Conservation (phyloP, 441 rosid genomes). For the Pelargonium citronellum region DNA sequence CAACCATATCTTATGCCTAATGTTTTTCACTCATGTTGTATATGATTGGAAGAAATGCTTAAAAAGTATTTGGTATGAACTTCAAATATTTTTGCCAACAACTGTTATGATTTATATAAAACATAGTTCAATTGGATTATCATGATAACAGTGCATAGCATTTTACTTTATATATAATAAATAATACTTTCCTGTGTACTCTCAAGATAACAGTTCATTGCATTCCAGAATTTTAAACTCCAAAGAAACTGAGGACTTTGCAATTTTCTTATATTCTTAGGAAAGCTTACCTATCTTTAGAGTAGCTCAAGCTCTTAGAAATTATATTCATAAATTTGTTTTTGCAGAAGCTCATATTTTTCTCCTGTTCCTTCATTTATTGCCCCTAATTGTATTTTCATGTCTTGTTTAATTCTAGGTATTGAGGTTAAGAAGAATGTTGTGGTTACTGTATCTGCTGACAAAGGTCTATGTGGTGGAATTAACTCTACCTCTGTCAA, state of each 20-base stretch:
- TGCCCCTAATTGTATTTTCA: neutral
- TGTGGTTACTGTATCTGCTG: conserved; percentile 76
- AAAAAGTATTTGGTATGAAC: no score
- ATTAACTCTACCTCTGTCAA: conserved; percentile 90
- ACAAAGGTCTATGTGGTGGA: conserved; percentile 98
- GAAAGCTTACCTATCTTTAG: neutral
- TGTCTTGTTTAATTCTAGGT: conserved; percentile 32
- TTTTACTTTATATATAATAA: neutral
- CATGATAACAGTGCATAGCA: neutral
- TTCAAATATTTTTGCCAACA: neutral
- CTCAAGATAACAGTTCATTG: neutral
- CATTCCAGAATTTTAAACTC: neutral
- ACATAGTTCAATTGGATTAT: neutral
- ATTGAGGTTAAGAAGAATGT: conserved; percentile 90
- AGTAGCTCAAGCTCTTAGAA: neutral
- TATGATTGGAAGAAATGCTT: no score
- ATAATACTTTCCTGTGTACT: neutral
- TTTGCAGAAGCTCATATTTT: neutral
- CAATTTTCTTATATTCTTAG: no score
- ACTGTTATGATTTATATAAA: neutral
- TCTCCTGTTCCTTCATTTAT: neutral
- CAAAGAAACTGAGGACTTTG: neutral
- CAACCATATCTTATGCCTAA: no score
- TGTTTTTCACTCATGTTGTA: no score
- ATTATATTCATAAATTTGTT: neutral